Percentiles rank a stretch among this genome's conserved stretches.
phyloP scores from a whole-genome alignment of 768 basidiomycete species.

The Pleurotus giganteus region DNA sequence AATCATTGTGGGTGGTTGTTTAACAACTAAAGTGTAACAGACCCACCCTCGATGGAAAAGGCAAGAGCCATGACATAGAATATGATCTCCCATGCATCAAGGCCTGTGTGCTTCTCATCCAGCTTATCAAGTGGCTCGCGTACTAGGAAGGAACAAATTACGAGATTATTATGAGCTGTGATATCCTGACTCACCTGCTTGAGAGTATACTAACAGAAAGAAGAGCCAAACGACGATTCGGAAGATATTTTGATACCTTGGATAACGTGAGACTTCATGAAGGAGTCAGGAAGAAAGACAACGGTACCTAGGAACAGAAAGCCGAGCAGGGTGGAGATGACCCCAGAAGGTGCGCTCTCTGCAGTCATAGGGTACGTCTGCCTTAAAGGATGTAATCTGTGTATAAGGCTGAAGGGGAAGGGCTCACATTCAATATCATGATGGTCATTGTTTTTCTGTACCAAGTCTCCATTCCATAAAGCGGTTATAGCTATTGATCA shows the following conservation, averaged over 20 bases:
- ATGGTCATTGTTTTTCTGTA: conserved; percentile 74
- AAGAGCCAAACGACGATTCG: conserved; percentile 76
- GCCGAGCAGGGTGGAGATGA: conserved; percentile 72
- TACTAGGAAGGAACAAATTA: conserved; percentile 38
- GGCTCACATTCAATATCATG: conserved; percentile 75
- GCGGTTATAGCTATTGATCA: conserved; percentile 62
- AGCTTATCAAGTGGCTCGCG: conserved; percentile 75
- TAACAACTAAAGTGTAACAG: conserved; percentile 3
- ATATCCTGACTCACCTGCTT: conserved; percentile 56
- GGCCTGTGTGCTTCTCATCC: conserved; percentile 45
- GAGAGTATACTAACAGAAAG: conserved; percentile 78
- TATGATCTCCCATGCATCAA: conserved; percentile 79
- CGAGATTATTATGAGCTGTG: neutral
- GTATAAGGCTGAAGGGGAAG: neutral
- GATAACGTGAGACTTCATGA: neutral
- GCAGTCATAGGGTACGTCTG: conserved; percentile 69
- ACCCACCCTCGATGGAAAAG: conserved; percentile 76
- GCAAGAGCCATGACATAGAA: conserved; percentile 79
- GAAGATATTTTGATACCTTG: conserved; percentile 83
- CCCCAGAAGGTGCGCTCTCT: conserved; percentile 58
- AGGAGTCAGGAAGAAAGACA: conserved; percentile 4
- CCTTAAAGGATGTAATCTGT: neutral
- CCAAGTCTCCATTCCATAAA: conserved; percentile 80
- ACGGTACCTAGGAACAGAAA: conserved; percentile 73
- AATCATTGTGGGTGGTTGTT: neutral